These are phyloP conservation scores for Mortierella antarctica DNA, from an alignment of 192 early-diverging fungal species.

Conservation along the genomic window DNA sequence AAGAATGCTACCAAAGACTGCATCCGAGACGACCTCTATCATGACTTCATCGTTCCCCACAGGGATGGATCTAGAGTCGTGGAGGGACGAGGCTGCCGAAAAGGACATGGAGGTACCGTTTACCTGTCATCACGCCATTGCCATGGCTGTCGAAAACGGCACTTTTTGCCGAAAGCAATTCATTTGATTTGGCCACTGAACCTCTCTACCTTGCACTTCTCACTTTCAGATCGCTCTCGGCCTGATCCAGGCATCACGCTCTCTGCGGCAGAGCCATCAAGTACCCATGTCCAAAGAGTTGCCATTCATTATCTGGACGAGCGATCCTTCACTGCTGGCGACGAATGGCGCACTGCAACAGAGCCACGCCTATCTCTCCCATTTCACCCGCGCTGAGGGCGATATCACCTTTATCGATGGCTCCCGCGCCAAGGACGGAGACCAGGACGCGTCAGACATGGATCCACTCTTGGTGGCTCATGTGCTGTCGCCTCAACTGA, in stretches of 20 bases:
- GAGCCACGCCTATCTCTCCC: constrained; percentile 15
- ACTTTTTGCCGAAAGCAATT: not conserved
- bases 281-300: constrained; percentile 55
- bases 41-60: constrained; percentile 63
- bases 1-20: constrained; percentile 25
- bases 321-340: constrained; percentile 37
- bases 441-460: constrained; percentile 2
- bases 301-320: constrained; percentile 60
- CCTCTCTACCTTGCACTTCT: not conserved
- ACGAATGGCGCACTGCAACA: constrained; percentile 31
- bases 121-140: not conserved
- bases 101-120: constrained; percentile 58
- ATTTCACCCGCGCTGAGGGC: constrained; percentile 30
- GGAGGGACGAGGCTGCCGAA: constrained; percentile 56
- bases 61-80: constrained; percentile 25
- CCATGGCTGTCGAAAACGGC: not conserved
- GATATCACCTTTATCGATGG: constrained; percentile 21
- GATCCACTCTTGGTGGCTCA: constrained; percentile 7
- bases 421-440: not conserved
- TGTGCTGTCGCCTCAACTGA: constrained; percentile 30
- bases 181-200: not conserved
- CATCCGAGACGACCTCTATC: constrained; percentile 38
- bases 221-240: constrained; percentile 47
- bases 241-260: constrained; percentile 64
- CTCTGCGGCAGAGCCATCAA: constrained; percentile 64